phyloP scores from a whole-genome alignment of 2,329 filamentous ascomycete genomes.

The Zymoseptoria crescenta region DNA sequence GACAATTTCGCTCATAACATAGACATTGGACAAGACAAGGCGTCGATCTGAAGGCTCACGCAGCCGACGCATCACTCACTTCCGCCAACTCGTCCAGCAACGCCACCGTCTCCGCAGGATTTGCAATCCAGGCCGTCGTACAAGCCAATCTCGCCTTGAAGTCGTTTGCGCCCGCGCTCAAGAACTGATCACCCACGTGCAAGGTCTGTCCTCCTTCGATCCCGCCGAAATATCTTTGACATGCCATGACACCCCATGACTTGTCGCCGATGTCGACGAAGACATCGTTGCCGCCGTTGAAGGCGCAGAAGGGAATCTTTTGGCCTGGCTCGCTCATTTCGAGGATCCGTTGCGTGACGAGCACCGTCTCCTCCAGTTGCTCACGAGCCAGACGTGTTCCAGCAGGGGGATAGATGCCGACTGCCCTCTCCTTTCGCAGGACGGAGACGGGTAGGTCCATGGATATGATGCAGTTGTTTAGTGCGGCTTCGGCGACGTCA shows the following conservation, averaged over 20 bases:
- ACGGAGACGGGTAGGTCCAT: constrained; percentile 72
- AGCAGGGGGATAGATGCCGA: constrained; percentile 40
- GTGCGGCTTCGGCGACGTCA: constrained; percentile 76
- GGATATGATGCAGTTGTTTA: constrained; percentile 71
- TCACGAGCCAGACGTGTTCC: constrained; percentile 60
- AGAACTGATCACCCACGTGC: constrained; percentile 92
- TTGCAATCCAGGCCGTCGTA: constrained; percentile 96
- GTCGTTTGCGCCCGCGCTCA: constrained; percentile 91
- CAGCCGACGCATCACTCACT: constrained; percentile 1
- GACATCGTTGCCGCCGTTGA: constrained; percentile 95
- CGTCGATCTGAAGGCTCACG: too few relatives aligned
- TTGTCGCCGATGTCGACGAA: constrained; percentile 99
- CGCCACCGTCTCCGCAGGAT: constrained; percentile 79
- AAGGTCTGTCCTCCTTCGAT: constrained; percentile 72
- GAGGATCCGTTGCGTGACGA: constrained; percentile 87
- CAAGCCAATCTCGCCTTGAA: constrained; percentile 91
- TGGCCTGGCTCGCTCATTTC: constrained; percentile 67
- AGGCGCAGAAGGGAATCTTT: constrained; percentile 83
- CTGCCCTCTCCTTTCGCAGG: constrained; percentile 73
- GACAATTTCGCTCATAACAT: too few relatives aligned
- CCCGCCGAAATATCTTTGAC: constrained; percentile 79
- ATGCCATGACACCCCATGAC: constrained; percentile 87
- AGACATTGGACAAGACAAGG: too few relatives aligned
- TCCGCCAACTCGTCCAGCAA: constrained; percentile 70
- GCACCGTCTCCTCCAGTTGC: constrained; percentile 87